Evolutionary conservation across 2,329 filamentous ascomycete species (phyloP).

Genomic region (Aspergillus sclerotialis): DNA sequence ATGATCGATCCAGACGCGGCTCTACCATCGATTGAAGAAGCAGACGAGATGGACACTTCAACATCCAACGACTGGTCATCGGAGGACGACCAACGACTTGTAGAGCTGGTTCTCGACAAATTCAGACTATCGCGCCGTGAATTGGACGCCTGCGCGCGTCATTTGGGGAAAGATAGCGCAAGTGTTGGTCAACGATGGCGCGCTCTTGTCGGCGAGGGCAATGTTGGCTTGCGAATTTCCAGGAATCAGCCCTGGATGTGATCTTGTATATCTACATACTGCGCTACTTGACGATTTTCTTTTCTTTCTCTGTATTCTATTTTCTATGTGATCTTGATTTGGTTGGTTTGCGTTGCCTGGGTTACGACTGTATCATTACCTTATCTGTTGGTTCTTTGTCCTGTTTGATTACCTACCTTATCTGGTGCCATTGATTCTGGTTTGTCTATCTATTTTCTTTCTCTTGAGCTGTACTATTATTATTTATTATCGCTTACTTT

Average conservation of each 20-base stretch:
- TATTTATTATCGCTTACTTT: no score
- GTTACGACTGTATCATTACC: no score
- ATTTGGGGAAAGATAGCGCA: conserved; percentile 34
- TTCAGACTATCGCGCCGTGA: conserved; percentile 36
- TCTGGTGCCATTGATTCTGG: conserved; percentile 9
- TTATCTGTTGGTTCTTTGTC: no score
- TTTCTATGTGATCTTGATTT: conserved; percentile 3
- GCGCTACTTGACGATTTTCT: neutral
- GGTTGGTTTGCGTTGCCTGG: no score
- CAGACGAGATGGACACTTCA: conserved; percentile 11
- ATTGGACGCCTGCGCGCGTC: conserved; percentile 40
- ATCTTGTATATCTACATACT: conserved; percentile 5
- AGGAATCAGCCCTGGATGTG: conserved; percentile 21
- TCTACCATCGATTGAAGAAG: conserved; percentile 31
- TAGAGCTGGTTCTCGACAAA: conserved; percentile 39
- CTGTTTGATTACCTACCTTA: conserved; percentile 11
- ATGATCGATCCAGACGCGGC: conserved; percentile 23
- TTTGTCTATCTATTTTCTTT: conserved; percentile 5
- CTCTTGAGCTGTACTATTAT: no score
- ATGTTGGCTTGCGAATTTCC: conserved; percentile 31
- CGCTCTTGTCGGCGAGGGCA: conserved; percentile 36
- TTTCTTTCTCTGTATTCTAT: conserved; percentile 1
- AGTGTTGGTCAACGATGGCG: conserved; percentile 38
- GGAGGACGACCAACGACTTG: conserved; percentile 36
- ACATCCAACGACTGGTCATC: conserved; percentile 25